Base-by-base conservation (phyloP, 1,139 yeast genomes). In the Taphrina sp. region DNA sequence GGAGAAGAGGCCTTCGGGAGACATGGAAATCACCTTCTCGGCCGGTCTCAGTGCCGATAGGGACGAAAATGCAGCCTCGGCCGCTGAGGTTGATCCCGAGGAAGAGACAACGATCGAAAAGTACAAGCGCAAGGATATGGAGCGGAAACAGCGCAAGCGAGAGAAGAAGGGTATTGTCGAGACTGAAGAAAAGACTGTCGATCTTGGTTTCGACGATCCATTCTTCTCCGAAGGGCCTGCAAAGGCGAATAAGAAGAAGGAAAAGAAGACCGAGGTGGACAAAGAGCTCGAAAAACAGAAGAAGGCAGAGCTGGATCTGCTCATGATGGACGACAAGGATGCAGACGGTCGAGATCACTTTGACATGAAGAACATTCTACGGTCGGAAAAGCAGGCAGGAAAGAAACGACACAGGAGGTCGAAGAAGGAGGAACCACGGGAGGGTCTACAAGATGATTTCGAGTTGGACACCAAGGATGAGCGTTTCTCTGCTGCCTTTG, bases 1-100 rank as follows among this genome's bases (percentile, higher is more conserved):
- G 36, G 95, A 85, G 51, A 46, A 31, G 24, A 49, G 31, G 19
- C 54, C 54, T 2, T 39, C 39, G 12, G 83, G 87, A 14, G 97
- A 90, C 66, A 85, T 92, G 89, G 97, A 92, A 68, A 86, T 94
- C 63, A 89, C 97, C 0, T 94, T 94, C 70, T 88, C 90, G 37
- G 96, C 98, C 1, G 96, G 90, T 3, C 71, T 88, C 52, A 33
- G 46, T 3, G 64, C 76, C 76, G 57, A 81, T 74, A 59, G 81
- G 66, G n/a, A n/a, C n/a, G n/a, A n/a, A n/a, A 79, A 77, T 42
- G 84, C 76, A n/a, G 44, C 35, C 38, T 67, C 57, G 20, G 66
- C 66, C 52, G 67, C 65, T 22, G 64, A 61, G 51, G 60, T 66
- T 53, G 63, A 71, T 45, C 74, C 72, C 5, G 74, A 75, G 35